These are phyloP conservation scores for Tricholoma hemisulphureum DNA, from an alignment of 768 basidiomycete genomes.

Conservation along the genomic window DNA sequence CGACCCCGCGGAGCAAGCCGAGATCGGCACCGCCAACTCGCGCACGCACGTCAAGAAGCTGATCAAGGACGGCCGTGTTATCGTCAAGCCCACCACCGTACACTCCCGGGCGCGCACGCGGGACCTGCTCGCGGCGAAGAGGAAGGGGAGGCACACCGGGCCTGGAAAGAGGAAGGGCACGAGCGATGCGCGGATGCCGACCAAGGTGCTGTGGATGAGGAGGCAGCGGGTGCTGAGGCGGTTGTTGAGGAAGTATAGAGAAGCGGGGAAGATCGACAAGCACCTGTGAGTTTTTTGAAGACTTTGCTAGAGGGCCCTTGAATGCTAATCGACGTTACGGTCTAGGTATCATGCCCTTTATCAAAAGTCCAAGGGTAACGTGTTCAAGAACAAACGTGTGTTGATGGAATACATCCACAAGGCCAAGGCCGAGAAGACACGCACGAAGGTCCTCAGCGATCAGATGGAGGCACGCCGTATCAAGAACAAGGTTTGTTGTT, in stretches of 20 bases:
- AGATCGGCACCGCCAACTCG: conserved; percentile 99
- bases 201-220: conserved; percentile 98
- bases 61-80: conserved; percentile 96
- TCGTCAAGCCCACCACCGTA: conserved; percentile 90
- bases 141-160: conserved; percentile 98
- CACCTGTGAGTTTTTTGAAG: conserved; percentile 93
- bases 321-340: too few relatives aligned
- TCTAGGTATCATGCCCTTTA: conserved; percentile 94
- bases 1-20: conserved; percentile 94
- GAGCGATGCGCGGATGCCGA: conserved; percentile 94
- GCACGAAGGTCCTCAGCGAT: conserved; percentile 95
- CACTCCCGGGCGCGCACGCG: conserved; percentile 97
- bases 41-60: conserved; percentile 97
- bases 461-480: conserved; percentile 99
- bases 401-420: conserved; percentile 99
- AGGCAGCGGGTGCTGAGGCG: conserved; percentile 95
- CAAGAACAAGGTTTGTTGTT: conserved; percentile 88
- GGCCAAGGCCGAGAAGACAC: conserved; percentile 98
- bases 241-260: conserved; percentile 96
- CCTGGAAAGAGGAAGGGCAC: conserved; percentile 99
- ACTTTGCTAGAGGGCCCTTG: too few relatives aligned
- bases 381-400: conserved; percentile 99
- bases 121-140: conserved; percentile 91
- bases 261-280: conserved; percentile 99
- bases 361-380: conserved; percentile 99